phyloP scores from a whole-genome alignment of 2,329 filamentous ascomycete species.

The Botrytis byssoidea region DNA sequence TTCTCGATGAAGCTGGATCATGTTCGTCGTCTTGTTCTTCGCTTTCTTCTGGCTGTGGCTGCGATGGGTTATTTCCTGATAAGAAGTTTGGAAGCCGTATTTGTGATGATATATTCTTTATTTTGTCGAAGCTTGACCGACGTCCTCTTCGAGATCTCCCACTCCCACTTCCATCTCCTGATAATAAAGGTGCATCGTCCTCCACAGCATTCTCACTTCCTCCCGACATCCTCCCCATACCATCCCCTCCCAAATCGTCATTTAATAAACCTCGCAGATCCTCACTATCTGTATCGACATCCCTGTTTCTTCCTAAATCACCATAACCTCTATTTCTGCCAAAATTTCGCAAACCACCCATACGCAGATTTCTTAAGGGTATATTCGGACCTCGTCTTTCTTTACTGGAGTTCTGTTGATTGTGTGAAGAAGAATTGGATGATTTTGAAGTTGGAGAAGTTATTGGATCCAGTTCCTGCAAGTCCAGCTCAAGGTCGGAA shows the following conservation, averaged over 20 bases:
- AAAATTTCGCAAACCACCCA: conserved; percentile 59
- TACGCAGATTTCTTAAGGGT: conserved; percentile 68
- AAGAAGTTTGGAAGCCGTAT: conserved; percentile 69
- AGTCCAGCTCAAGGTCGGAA: conserved; percentile 72
- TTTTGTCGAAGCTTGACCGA: conserved; percentile 43
- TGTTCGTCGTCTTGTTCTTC: conserved; percentile 53
- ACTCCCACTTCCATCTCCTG: conserved; percentile 33
- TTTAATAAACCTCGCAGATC: conserved; percentile 67
- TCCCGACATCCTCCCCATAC: conserved; percentile 56
- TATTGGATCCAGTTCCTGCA: conserved; percentile 73
- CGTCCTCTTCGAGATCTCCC: conserved; percentile 27
- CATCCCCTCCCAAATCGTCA: conserved; percentile 52
- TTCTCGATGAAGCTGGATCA: conserved; percentile 69
- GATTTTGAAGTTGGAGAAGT: conserved; percentile 32
- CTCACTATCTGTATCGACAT: conserved; percentile 55
- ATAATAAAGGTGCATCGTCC: conserved; percentile 74
- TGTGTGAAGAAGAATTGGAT: conserved; percentile 31
- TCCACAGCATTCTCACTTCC: conserved; percentile 55
- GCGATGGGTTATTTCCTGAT: conserved; percentile 40
- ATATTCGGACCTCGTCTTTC: conserved; percentile 48
- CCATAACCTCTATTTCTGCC: conserved; percentile 53
- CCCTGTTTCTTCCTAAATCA: conserved; percentile 56
- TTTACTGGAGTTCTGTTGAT: conserved; percentile 34
- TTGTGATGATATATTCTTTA: conserved; percentile 51
- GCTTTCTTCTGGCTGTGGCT: conserved; percentile 33